Evolutionary conservation across 352 stramenopile genomes (phyloP).

Genomic region (Phytophthora pinifolia): DNA sequence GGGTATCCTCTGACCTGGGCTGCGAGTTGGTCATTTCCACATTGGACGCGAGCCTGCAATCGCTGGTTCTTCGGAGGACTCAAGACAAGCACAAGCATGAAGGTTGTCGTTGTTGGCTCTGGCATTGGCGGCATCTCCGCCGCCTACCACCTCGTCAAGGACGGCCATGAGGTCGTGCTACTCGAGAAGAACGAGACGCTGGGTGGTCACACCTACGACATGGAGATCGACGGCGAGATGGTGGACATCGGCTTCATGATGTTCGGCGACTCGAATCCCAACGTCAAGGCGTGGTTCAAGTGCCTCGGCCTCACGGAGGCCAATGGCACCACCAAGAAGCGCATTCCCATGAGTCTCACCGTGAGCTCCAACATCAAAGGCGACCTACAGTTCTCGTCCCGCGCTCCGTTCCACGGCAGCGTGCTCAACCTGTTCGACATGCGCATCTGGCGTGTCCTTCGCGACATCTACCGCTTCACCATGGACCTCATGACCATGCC

Average conservation of each 20-base stretch:
- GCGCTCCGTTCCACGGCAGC: slow-evolving; percentile 65
- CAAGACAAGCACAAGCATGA: slow-evolving; percentile 39
- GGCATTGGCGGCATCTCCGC: slow-evolving; percentile 84
- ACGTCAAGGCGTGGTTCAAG: slow-evolving; percentile 91
- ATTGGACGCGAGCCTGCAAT: slow-evolving; percentile 26
- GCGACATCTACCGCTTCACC: slow-evolving; percentile 88
- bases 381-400: slow-evolving; percentile 87
- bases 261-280: slow-evolving; percentile 89
- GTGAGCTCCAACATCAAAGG: slow-evolving; percentile 79
- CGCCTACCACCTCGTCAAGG: slow-evolving; percentile 82
- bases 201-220: slow-evolving; percentile 83
- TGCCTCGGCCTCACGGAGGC: slow-evolving; percentile 80
- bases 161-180: slow-evolving; percentile 81
- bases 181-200: slow-evolving; percentile 82
- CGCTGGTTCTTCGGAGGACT: slow-evolving; percentile 6
- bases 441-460: slow-evolving; percentile 82
- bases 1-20: slow-evolving; percentile 13
- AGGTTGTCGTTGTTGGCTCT: slow-evolving; percentile 83
- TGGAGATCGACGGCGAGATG: slow-evolving; percentile 85
- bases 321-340: slow-evolving; percentile 85
- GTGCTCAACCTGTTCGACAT: slow-evolving; percentile 69
- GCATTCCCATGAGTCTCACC: slow-evolving; percentile 87
- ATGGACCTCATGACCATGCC: slow-evolving; percentile 87
- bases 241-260: slow-evolving; percentile 91
- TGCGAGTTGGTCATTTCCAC: slow-evolving; percentile 23